These are phyloP conservation scores for Saitozyma sp. DNA, from an alignment of 768 basidiomycete species.

Conservation along the genomic window DNA sequence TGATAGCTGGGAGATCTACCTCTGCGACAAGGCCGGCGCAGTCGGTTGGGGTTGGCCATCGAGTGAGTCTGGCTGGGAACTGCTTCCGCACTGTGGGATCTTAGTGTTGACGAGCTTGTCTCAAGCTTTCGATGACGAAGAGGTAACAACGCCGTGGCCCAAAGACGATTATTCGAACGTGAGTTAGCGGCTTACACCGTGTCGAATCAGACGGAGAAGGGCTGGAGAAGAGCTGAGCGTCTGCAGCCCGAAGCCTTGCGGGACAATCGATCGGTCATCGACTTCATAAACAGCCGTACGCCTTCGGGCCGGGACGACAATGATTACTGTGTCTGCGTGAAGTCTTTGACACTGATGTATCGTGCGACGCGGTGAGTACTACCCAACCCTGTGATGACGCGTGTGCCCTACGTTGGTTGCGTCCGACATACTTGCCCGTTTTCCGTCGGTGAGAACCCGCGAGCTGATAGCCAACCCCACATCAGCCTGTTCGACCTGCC, in stretches of 20 bases:
- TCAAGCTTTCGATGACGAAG: constrained; percentile 32
- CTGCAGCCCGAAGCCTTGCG: constrained; percentile 11
- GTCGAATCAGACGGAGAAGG: neutral
- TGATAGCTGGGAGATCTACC: constrained; percentile 36
- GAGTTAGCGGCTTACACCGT: constrained; percentile 1
- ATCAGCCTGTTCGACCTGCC: constrained; percentile 18
- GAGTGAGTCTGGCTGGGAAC: neutral
- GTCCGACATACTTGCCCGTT: too few species aligned
- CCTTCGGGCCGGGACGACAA: constrained; percentile 9
- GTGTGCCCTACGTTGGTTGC: neutral
- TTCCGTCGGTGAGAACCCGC: neutral
- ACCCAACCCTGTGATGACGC: neutral
- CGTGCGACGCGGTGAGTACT: constrained; percentile 19
- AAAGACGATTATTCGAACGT: constrained; percentile 25
- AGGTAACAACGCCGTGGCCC: constrained; percentile 41
- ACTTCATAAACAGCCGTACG: constrained; percentile 18
- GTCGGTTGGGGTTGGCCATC: constrained; percentile 11
- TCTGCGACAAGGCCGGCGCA: constrained; percentile 13
- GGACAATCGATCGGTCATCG: constrained; percentile 13
- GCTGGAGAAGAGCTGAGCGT: neutral
- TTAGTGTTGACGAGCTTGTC: neutral
- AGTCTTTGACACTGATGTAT: constrained; percentile 18
- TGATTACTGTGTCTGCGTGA: constrained; percentile 6
- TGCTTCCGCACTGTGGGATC: neutral
- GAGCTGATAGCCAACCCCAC: neutral